These are phyloP conservation scores for Dionaea muscipula DNA, from an alignment of 179 eudicot species.

Conservation along the genomic window DNA sequence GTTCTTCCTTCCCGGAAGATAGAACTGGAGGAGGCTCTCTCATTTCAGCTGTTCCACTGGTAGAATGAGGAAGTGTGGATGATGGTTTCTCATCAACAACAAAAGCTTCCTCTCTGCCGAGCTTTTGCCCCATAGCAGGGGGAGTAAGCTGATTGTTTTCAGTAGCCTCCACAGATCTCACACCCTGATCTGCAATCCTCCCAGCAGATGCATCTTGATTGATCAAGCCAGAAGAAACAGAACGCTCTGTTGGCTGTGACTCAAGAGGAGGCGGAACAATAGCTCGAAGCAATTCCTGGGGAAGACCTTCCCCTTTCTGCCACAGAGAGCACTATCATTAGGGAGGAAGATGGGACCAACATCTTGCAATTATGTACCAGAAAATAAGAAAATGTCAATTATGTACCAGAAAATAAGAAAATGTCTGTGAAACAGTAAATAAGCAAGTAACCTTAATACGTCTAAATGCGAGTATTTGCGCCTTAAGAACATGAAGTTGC, in stretches of 20 bases:
- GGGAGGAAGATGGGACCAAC: neutral
- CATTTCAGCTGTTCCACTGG: constrained; percentile 19
- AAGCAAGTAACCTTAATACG: constrained; percentile 56
- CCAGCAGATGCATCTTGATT: constrained; percentile 39
- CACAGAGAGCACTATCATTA: constrained; percentile 1
- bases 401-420: constrained; percentile 4
- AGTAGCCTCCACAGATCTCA: constrained; percentile 31
- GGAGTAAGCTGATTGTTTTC: constrained; percentile 41
- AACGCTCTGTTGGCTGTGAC: constrained; percentile 38
- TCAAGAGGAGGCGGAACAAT: constrained; percentile 84
- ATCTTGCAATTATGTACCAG: neutral
- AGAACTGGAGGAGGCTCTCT: constrained; percentile 37
- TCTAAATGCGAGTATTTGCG: constrained; percentile 94
- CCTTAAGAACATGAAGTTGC: constrained; percentile 88
- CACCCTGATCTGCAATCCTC: constrained; percentile 34
- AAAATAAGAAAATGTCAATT: constrained; percentile 2
- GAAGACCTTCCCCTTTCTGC: constrained; percentile 94
- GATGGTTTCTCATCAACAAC: constrained; percentile 45
- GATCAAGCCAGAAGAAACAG: constrained; percentile 30
- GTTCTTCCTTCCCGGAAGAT: constrained; percentile 58
- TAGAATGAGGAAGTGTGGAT: constrained; percentile 20
- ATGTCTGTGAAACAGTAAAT: constrained; percentile 1
- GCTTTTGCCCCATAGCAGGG: constrained; percentile 21
- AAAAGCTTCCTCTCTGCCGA: constrained; percentile 38
- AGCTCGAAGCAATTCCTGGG: constrained; percentile 76